Percentiles rank a stretch among this genome's conserved stretches.
Conservation (phyloP, 768 basidiomycete genomes). For the Ephemerocybe angulata region DNA sequence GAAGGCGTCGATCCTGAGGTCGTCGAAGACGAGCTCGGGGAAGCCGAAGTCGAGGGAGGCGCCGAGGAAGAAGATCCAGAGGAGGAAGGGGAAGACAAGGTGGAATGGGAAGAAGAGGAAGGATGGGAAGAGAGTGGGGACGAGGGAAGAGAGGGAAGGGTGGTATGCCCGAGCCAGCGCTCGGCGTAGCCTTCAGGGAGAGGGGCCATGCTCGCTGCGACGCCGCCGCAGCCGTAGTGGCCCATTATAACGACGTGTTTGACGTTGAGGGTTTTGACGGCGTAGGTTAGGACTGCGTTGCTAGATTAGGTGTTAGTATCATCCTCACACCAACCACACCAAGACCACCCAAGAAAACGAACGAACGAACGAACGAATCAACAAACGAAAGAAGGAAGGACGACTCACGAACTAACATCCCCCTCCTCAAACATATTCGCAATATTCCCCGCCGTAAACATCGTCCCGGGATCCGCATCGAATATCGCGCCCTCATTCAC, state of each 20-base stretch:
- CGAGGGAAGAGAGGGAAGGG: too few relatives aligned
- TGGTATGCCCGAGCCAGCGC: too few relatives aligned
- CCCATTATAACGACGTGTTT: slow-evolving; percentile 30
- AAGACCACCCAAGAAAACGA: not conserved
- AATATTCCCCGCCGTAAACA: slow-evolving; percentile 32
- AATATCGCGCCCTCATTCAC: slow-evolving; percentile 31
- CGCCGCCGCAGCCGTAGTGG: slow-evolving; percentile 31
- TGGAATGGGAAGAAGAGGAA: not conserved
- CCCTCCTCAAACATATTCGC: slow-evolving; percentile 29
- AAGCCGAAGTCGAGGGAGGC: not conserved
- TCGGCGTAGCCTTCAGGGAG: slow-evolving; percentile 6
- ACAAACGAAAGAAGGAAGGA: not conserved
- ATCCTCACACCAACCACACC: too few relatives aligned
- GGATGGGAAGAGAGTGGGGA: not conserved
- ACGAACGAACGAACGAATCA: not conserved
- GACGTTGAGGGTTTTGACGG: slow-evolving; percentile 24
- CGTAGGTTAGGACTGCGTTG: slow-evolving; percentile 27
- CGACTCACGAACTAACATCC: slow-evolving; percentile 26
- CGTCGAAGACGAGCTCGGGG: too few relatives aligned
- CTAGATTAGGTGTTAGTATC: slow-evolving; percentile 10
- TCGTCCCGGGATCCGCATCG: slow-evolving; percentile 25
- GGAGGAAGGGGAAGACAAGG: not conserved
- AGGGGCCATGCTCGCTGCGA: slow-evolving; percentile 25
- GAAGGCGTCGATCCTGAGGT: too few relatives aligned
- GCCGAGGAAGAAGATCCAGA: not conserved